Base-by-base conservation (phyloP, 75 land plant species). In the Pinus albicaulis region DNA sequence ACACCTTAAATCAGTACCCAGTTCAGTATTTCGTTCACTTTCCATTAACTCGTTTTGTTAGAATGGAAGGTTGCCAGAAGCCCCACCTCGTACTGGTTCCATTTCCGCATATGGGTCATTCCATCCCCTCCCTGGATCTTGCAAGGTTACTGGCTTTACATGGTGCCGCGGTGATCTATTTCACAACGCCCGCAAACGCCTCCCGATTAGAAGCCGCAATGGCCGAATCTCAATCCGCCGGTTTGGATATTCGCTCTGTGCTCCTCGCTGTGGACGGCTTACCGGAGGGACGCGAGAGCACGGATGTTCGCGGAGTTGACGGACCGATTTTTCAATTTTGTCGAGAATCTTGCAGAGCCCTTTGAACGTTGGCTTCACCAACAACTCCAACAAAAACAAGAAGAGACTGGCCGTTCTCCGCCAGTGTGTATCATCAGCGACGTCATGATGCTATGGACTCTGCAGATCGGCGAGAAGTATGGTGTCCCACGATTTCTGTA, bases 81-180 rank as follows among this genome's bases (percentile, higher is more conserved):
- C 68, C 68, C 38, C 68, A 31, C 15, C 2, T 64, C 14, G 36
- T 64, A 5, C 19, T 36, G 26, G 36, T 64, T 34, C 87, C 87
- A 12, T 82, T 86, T 76, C 74, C 79, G 79, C 38, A 81, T 3
- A 72, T 76, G 60, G 86, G 86, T 23, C 87, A 86, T 69, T 75
- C 77, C 25, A 86, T 79, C 38, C 84, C 84, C 19, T 59, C 79
- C 69, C 81, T 81, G 56, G 76, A 82, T 58, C 78, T 81, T 4
- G 76, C 81, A 5, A 83, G 57, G 68, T 84, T 76, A 59, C 84
- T 82, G 73, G 75, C 65, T 8, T 75, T 53, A 22, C 81, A 24
- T 36, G 58, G 55, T 22, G 20, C 73, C 59, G n/a, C 76, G 41
- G 66, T 82, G 71, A 80, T 79, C 15, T 8, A 80, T 76, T 12